Base-by-base conservation (phyloP, 768 basidiomycete species). In the Termitomyces sp. region DNA sequence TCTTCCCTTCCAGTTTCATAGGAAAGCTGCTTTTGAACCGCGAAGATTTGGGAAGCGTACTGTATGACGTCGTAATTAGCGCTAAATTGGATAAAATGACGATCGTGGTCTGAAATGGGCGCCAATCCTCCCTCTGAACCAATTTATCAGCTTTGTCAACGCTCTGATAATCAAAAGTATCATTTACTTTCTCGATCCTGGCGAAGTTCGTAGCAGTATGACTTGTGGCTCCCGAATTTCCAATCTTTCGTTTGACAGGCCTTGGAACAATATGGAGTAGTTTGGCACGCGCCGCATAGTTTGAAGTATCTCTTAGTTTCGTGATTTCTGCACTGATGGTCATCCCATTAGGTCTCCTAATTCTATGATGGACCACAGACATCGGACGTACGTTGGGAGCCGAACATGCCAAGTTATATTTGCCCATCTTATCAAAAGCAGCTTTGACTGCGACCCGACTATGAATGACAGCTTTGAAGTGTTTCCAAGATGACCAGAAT, bases 61-160 rank as follows among this genome's bases (percentile, higher is more conserved):
- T 28, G 20, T 35, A 28, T 10, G 30, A 58, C 36, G 32, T 58
- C 30, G 40, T 43, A 58, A 26, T 50, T 33, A 18, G 57, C 49
- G n/a, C 20, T 33, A 10, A 20, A 58, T 20, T 58, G 48, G n/a
- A 58, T 58, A 28, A 58, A 58, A 8, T 41, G 48, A 6, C 46
- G 49, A 26, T 58, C 57, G 32, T 58, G 57, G 16, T 58, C 50
- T 13, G 57, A 58, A 32, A 58, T 36, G 14, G 57, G 57, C 6
- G 40, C n/a, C 14, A 32, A 32, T 44, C 41, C 33, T 26, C 54
- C 54, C 43, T 55, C 54, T 55, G 7, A 23, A 44, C 32, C 30
- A 2, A 23, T 3, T 51, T 30, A 33, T 38, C 20, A 41, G 36
- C 8, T 41, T 18, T 28, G 38, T 14, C 20, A 16, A 26, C 13